Evolutionary conservation across 352 stramenopile genomes (phyloP), one percentile per base, ranked within the genome.

Genomic region (Phytophthora pinifolia): DNA sequence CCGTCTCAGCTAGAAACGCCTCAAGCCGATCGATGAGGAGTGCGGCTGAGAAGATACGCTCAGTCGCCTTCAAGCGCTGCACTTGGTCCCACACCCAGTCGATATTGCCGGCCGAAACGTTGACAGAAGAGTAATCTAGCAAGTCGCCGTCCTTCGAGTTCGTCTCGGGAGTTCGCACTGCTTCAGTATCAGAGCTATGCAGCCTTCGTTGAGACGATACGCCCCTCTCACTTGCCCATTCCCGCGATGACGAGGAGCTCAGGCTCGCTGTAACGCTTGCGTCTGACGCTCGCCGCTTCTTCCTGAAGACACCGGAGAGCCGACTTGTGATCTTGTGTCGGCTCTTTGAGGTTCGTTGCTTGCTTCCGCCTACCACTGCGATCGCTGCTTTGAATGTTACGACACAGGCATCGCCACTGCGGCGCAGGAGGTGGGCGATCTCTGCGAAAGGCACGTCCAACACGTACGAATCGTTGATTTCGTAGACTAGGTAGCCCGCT

Each of bases 61-160:
- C 83, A 9, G 88, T 76, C 0, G 53, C 52, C 50, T 88, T 88
- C 32, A 91, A 62, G 18, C 87, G 50, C 34, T 85, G 62, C 14
- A 90, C 71, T 25, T 93, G 83, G 18, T 85, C 59, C 83, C 83
- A 93, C 4, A 77, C 80, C 78, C 79, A 91, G 8, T 69, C 59
- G 9, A 91, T 50, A 32, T 89, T 89, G n/a, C 57, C 56, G 29
- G 49, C 22, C 10, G 54, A 77, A 33, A 93, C 65, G 1, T 17
- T 49, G 13, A 93, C 59, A 2, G 56, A 46, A 2, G 74, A 78
- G 62, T 89, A 93, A 51, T 93, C 80, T 5, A 36, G 20, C 1
- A 91, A 51, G 20, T 67, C 81, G 1, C 27, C 18, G n/a, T 59
- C 33, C 12, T 41, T 36, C 5, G 10, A 15, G 10, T 34, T 54